phyloP scores from a whole-genome alignment of 306 rosid species.

The Luffa aegyptiaca region DNA sequence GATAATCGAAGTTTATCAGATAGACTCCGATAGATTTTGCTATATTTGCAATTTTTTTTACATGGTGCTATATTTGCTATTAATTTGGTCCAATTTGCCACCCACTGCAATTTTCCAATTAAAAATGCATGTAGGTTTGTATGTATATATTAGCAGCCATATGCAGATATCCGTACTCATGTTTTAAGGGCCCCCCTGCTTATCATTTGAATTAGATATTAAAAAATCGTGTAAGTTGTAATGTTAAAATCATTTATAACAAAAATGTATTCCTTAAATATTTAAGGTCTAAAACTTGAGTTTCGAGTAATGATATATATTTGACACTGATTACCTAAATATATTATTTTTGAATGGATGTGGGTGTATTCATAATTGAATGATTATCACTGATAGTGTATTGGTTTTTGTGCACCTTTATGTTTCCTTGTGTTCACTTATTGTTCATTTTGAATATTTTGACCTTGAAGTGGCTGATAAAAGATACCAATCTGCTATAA shows the following conservation, averaged over 20 bases:
- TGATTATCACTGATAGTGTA: neutral
- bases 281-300: neutral
- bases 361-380: neutral
- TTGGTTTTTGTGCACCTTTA: neutral
- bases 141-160: neutral
- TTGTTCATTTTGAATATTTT: neutral
- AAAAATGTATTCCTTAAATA: neutral
- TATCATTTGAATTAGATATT: neutral
- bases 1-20: no score
- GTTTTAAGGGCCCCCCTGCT: neutral
- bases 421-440: neutral
- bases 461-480: neutral
- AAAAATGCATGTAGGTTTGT: neutral
- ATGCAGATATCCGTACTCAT: neutral
- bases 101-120: neutral
- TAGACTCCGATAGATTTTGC: no score
- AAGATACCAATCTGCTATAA: neutral
- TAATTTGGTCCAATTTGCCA: no score
- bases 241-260: neutral
- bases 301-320: neutral
- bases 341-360: neutral
- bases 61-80: no score
- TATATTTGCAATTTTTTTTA: no score
- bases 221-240: neutral
- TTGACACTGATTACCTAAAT: neutral